Percentiles rank a stretch among this genome's conserved stretches.
phyloP scores from a whole-genome alignment of 495 filamentous ascomycete species.

The Penicillium waksmanii region DNA sequence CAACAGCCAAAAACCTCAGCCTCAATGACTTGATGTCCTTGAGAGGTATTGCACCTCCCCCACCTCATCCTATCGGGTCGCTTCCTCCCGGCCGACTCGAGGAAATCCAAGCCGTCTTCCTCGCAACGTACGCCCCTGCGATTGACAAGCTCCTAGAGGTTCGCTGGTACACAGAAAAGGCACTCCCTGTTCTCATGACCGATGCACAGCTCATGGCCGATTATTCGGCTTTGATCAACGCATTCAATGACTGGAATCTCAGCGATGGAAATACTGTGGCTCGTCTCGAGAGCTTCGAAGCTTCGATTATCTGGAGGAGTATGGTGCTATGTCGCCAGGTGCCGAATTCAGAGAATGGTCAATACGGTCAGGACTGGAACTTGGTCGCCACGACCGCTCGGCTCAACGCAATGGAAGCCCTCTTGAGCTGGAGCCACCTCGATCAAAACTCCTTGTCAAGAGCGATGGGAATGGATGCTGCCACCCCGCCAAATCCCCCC shows the following conservation, averaged over 20 bases:
- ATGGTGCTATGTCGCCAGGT: conserved; percentile 53
- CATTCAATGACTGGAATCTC: conserved; percentile 48
- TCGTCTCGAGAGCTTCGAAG: conserved; percentile 66
- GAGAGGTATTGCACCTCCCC: conserved; percentile 63
- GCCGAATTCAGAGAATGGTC: conserved; percentile 41
- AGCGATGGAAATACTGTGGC: conserved; percentile 45
- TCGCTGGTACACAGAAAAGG: conserved; percentile 72
- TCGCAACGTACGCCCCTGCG: conserved; percentile 74
- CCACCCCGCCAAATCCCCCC: conserved; percentile 45
- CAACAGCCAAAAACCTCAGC: conserved; percentile 67
- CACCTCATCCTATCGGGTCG: conserved; percentile 58
- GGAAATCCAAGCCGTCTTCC: conserved; percentile 75
- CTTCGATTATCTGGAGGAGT: conserved; percentile 72
- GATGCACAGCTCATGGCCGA: conserved; percentile 63
- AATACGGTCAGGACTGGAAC: conserved; percentile 50
- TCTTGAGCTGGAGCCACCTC: conserved; percentile 70
- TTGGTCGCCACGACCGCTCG: conserved; percentile 66
- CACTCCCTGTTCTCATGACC: conserved; percentile 54
- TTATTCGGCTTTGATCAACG: conserved; percentile 62
- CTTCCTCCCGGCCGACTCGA: conserved; percentile 58
- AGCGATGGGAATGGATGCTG: conserved; percentile 44
- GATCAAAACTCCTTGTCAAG: conserved; percentile 58
- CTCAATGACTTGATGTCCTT: conserved; percentile 76
- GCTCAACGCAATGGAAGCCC: conserved; percentile 72
- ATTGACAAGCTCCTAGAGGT: conserved; percentile 83